Base-by-base conservation (phyloP, 2,329 filamentous ascomycete species). In the Beauveria varroae region DNA sequence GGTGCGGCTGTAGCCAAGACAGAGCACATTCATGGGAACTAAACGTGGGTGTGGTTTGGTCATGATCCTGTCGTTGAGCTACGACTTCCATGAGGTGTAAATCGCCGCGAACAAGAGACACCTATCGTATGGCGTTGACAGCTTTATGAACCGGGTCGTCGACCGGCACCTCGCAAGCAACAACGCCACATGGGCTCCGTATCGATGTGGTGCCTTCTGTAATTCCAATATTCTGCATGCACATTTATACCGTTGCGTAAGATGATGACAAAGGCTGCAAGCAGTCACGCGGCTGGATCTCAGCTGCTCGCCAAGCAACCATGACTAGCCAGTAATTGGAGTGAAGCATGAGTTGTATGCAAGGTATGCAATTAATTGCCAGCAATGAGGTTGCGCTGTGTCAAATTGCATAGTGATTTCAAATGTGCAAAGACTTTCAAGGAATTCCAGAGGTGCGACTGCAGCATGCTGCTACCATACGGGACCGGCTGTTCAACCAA, bases 1-100 rank as follows among this genome's bases (percentile, higher is more conserved):
- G 9, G 58, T 61, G 6, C 59, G 59, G 37, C 59, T 55, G 34
- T 47, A 61, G 14, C 59, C 59, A 24, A 61, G 59, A 24, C 59
- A 61, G n/a, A 61, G 44, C 28, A 61, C 59, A 44, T 43, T 61
- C 59, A 61, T 51, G 2, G 59, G 52, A 10, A 56, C 59, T 18
- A 37, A 41, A 30, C 59, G 59, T 24, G 8, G 30, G 5, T 30
- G 41, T 57, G 24, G 2, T 28, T 12, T 1, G 5, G 24, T 20
- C 2, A 24, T 12, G 12, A 20, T 44, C 5, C 2, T 43, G 14
- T 44, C 3, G 9, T 18, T 6, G 5, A 8, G n/a, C 20, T 37
- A 7, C 2, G 20, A 34, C 22, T 26, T 22, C 0, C 16, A 16
- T 47, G 5, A 8, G n/a, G 8, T 55, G 10, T 14, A 8, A 4